Conservation (phyloP, 192 early-diverging fungal species). For the Coemansia sp. region DNA sequence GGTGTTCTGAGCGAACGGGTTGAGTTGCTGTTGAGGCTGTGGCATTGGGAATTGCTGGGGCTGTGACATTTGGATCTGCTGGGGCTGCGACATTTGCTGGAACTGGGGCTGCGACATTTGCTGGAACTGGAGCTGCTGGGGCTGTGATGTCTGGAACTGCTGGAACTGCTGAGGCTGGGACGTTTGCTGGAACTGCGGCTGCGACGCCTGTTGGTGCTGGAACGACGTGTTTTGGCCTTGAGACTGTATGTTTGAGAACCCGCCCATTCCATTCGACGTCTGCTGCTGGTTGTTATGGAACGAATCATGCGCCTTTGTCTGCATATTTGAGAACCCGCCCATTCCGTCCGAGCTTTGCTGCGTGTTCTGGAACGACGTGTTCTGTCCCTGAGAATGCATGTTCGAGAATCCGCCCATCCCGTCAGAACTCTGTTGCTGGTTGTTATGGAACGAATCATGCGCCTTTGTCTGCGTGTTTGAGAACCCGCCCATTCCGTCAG, state of each 20-base stretch:
- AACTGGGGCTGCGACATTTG: conserved; percentile 31
- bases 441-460: background rate
- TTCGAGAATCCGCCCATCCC: conserved; percentile 7
- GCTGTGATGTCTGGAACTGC: conserved; percentile 13
- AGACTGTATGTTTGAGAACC: conserved; percentile 1
- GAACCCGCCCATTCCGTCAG: conserved; percentile 6
- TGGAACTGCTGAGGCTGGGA: background rate
- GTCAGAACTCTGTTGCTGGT: conserved; percentile 23
- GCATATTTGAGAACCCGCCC: conserved; percentile 7
- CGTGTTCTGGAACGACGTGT: background rate
- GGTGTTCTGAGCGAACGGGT: conserved; percentile 38
- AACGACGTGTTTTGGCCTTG: background rate
- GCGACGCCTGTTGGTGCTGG: conserved; percentile 5
- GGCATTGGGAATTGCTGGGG: conserved; percentile 27
- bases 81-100: conserved; percentile 16
- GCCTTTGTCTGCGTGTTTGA: conserved; percentile 7
- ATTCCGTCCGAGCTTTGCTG: conserved; percentile 16
- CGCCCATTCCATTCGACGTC: conserved; percentile 7
- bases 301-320: background rate
- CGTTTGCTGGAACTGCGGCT: background rate
- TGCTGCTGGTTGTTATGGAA: conserved; percentile 19
- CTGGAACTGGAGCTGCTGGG: conserved; percentile 6
- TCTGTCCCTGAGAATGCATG: conserved; percentile 2
- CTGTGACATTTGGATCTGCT: conserved; percentile 12
- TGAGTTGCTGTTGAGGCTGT: conserved; percentile 38